Percentiles rank a stretch among this genome's conserved stretches.
These are phyloP conservation scores for Russula olivacea DNA, from an alignment of 768 basidiomycete species.

Conservation along the genomic window DNA sequence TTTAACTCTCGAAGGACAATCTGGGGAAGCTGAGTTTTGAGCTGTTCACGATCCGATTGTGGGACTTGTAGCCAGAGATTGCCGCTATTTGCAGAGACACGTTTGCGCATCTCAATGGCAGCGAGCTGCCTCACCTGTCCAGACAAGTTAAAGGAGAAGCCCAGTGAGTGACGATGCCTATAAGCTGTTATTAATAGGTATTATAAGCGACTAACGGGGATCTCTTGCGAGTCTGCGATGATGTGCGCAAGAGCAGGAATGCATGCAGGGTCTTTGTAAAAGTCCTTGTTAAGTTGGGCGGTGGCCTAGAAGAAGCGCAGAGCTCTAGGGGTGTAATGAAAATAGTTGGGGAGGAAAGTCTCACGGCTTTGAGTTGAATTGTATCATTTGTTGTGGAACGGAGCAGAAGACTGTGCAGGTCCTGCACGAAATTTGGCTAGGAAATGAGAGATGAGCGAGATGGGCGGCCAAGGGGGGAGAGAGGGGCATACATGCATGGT, in stretches of 20 bases:
- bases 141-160: background rate
- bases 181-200: background rate
- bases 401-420: constrained; percentile 76
- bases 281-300: constrained; percentile 82
- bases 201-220: constrained; percentile 52
- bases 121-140: constrained; percentile 89
- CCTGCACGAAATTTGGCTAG: constrained; percentile 70
- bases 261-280: constrained; percentile 85
- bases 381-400: constrained; percentile 90
- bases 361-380: constrained; percentile 77
- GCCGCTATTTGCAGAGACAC: constrained; percentile 72
- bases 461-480: constrained; percentile 2
- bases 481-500: constrained; percentile 2
- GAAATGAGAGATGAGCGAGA: background rate
- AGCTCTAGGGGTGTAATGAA: constrained; percentile 2
- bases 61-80: constrained; percentile 74
- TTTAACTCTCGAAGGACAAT: constrained; percentile 70
- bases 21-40: constrained; percentile 79
- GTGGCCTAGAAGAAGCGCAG: constrained; percentile 59
- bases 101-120: constrained; percentile 94
- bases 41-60: constrained; percentile 63
- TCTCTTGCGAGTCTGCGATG: constrained; percentile 77
- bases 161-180: background rate
- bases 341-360: constrained; percentile 30
- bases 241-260: constrained; percentile 88